Base-by-base conservation (phyloP, 2,329 filamentous ascomycete species). In the Colletotrichum paranaense region DNA sequence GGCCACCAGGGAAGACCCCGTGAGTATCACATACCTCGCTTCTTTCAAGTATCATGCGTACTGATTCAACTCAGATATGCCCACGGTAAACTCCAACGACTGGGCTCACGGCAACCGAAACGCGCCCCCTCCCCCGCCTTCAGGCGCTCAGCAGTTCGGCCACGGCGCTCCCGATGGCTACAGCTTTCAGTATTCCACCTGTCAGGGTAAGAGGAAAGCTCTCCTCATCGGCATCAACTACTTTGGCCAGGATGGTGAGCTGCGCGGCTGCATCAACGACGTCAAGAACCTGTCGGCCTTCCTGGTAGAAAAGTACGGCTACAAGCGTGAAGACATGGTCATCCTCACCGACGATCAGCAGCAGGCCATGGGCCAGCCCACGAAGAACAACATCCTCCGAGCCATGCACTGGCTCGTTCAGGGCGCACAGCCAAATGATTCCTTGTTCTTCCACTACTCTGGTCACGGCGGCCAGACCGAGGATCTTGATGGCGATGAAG, bases 171-270 rank as follows among this genome's bases (percentile, higher is more conserved):
- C 92, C 2, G 82, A 87, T 24, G 88, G 87, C 74, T 94, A 94
- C 81, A 91, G 88, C 7, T 95, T 94, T 84, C 91, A 94, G 82
- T 94, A 94, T 85, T 93, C 91, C 69, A 91, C 92, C 80, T 95
- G 93, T 81, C 92, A 90, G 7, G 93, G 93, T 65, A 89, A 88
- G 76, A 88, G 93, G 78, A 94, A 94, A 85, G 93, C 93, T 8
- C 84, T 95, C 68, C 84, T 95, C 68, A 94, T 95, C 75, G 93
- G 93, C 65, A 94, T 95, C 86, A 95, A 95, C 86, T 95, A 95
- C 85, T 92, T 94, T 77, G 90, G 91, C 65, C 91, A 93, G 79
- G 83, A 91, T 26, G 92, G 90, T 62, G 92, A 94, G 85, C 88
- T 95, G 66, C 87, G 91, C 73, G 93, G 93, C 56, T 95, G 93